Conservation (phyloP, 1,284 basidiomycete genomes). For the Cryptococcus sp. region DNA sequence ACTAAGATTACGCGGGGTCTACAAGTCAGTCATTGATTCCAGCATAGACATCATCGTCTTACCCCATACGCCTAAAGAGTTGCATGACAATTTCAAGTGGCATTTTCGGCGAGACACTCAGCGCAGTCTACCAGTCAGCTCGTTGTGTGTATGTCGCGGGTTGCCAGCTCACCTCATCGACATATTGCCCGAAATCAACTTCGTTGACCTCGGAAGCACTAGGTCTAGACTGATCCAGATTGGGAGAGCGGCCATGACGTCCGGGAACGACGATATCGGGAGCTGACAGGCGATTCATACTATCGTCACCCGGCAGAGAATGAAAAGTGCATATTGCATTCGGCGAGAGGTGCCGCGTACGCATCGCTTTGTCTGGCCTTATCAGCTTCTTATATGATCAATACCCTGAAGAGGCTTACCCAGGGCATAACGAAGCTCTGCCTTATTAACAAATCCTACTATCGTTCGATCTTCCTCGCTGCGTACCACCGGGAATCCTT, state of each 20-base stretch:
- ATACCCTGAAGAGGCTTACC: conserved; percentile 52
- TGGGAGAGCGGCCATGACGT: conserved; percentile 5
- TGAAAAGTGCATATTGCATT: conserved; percentile 71
- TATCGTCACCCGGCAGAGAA: conserved; percentile 27
- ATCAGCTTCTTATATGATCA: background rate
- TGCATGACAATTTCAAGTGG: conserved; percentile 96
- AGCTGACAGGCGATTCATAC: conserved; percentile 14
- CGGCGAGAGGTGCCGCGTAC: conserved; percentile 58
- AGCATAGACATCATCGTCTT: conserved; percentile 39
- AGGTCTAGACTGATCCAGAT: conserved; percentile 2
- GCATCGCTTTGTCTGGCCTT: conserved; percentile 62
- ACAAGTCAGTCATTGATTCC: background rate
- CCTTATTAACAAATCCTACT: conserved; percentile 82
- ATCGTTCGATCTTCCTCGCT: conserved; percentile 56
- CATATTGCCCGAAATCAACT: conserved; percentile 82
- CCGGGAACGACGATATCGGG: conserved; percentile 36
- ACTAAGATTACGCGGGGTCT: conserved; percentile 93
- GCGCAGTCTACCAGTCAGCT: conserved; percentile 62
- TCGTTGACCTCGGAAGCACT: conserved; percentile 37
- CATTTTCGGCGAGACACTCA: conserved; percentile 87
- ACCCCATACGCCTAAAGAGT: conserved; percentile 94
- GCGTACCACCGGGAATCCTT: conserved; percentile 86
- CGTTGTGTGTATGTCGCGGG: background rate
- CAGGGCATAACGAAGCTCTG: conserved; percentile 79
- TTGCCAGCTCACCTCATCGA: conserved; percentile 67